phyloP scores from a whole-genome alignment of 768 basidiomycete species.

The Leccinum uliginosum region DNA sequence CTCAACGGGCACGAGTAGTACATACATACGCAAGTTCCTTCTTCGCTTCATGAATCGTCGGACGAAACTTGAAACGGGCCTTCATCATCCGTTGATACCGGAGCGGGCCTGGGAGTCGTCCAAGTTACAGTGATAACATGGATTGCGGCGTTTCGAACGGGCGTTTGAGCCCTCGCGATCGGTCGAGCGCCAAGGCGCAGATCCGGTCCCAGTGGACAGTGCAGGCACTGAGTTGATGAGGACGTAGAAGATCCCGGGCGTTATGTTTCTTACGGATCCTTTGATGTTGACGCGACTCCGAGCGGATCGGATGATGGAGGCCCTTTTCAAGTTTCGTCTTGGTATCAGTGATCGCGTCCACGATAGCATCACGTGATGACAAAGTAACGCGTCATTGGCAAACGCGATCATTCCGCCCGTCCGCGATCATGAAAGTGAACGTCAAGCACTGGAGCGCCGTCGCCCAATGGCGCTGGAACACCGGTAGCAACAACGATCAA shows the following conservation, averaged over 20 bases:
- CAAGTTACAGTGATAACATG: not conserved
- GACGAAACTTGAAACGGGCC: too few species aligned
- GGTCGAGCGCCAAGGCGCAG: not conserved
- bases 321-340: too few species aligned
- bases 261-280: too few species aligned
- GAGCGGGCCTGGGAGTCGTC: not conserved
- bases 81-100: not conserved
- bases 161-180: not conserved
- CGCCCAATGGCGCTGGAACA: slow-evolving; percentile 87
- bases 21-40: not conserved
- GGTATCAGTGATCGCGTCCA: too few species aligned
- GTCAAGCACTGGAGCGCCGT: slow-evolving; percentile 87
- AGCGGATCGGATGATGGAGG: too few species aligned
- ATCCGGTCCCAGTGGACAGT: not conserved
- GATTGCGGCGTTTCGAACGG: not conserved
- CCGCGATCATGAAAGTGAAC: slow-evolving; percentile 57
- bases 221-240: not conserved
- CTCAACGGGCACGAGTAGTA: not conserved
- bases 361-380: not conserved
- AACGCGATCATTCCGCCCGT: not conserved
- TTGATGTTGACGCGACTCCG: too few species aligned
- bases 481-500: slow-evolving; percentile 31
- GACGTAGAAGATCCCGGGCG: not conserved
- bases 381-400: not conserved
- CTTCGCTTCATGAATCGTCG: not conserved